A percentile compares a stretch with the other conserved stretches of the same genome.
Conservation (phyloP, 495 filamentous ascomycete genomes). For the Penicillium herquei region DNA sequence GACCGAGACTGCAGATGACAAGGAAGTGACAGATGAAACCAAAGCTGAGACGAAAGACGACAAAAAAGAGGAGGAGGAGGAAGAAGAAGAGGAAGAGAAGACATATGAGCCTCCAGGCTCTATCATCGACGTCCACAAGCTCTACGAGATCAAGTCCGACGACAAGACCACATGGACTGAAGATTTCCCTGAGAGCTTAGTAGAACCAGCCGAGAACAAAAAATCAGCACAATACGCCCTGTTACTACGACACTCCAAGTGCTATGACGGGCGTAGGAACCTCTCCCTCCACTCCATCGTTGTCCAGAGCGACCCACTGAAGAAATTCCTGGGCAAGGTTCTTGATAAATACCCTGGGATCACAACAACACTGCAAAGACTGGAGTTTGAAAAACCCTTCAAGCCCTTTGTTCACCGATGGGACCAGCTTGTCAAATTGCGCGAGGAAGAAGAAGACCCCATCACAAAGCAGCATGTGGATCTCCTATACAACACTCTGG, state of each 20-base stretch:
- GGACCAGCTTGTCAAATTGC: constrained; percentile 49
- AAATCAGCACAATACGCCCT: constrained; percentile 53
- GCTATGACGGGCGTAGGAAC: constrained; percentile 59
- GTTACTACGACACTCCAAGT: constrained; percentile 52
- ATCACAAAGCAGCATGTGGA: constrained; percentile 55
- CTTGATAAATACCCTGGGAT: constrained; percentile 64
- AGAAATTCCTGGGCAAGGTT: constrained; percentile 53
- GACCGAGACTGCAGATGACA: background rate
- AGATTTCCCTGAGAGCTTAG: constrained; percentile 42
- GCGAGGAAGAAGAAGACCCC: constrained; percentile 45
- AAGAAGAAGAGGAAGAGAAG: background rate
- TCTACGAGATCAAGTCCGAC: constrained; percentile 34
- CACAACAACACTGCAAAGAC: constrained; percentile 55
- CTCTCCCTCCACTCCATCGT: constrained; percentile 61
- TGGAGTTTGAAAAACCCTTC: constrained; percentile 61
- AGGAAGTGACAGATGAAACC: background rate
- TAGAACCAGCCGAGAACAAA: constrained; percentile 48
- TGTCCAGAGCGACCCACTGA: constrained; percentile 62
- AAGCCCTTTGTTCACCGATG: constrained; percentile 67
- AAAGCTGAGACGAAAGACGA: background rate
- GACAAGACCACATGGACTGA: constrained; percentile 31
- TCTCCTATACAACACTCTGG: constrained; percentile 54
- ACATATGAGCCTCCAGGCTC: constrained; percentile 18
- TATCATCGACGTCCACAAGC: constrained; percentile 28
- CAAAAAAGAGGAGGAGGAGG: constrained; percentile 1